Conservation (phyloP, 768 basidiomycete genomes). For the Lactifluus volemus region DNA sequence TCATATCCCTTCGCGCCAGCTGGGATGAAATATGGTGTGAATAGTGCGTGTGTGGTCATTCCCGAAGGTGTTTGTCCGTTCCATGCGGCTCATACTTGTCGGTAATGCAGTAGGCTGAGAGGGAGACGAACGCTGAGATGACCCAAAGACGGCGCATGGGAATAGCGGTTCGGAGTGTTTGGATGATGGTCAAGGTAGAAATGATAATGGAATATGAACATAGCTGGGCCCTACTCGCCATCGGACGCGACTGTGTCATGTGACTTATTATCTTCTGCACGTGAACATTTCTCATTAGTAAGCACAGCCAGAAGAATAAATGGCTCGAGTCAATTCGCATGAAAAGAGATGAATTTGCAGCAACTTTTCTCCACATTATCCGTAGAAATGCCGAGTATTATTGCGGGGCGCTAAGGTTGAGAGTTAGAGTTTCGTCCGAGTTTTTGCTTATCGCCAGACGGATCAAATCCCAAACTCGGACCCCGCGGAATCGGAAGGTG, state of each 20-base stretch:
- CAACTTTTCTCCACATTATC: too few relatives aligned
- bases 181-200: neutral
- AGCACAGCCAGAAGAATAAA: too few relatives aligned
- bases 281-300: neutral
- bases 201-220: conserved; percentile 7
- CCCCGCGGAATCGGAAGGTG: neutral
- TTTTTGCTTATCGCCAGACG: too few relatives aligned
- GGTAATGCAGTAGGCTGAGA: neutral
- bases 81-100: conserved; percentile 40
- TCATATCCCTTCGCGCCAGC: conserved; percentile 63
- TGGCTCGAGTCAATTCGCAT: too few relatives aligned
- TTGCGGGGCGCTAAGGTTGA: neutral
- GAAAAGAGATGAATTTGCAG: too few relatives aligned
- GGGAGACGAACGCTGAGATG: neutral
- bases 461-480: neutral
- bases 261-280: neutral
- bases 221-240: neutral
- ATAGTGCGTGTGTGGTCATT: conserved; percentile 36
- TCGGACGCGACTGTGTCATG: neutral
- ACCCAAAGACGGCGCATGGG: neutral
- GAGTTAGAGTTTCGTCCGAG: neutral
- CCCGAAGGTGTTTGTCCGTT: conserved; percentile 52
- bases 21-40: conserved; percentile 68
- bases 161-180: neutral
- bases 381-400: too few relatives aligned